phyloP scores from a whole-genome alignment of 2,329 filamentous ascomycete species.

The Colletotrichum zoysiae region DNA sequence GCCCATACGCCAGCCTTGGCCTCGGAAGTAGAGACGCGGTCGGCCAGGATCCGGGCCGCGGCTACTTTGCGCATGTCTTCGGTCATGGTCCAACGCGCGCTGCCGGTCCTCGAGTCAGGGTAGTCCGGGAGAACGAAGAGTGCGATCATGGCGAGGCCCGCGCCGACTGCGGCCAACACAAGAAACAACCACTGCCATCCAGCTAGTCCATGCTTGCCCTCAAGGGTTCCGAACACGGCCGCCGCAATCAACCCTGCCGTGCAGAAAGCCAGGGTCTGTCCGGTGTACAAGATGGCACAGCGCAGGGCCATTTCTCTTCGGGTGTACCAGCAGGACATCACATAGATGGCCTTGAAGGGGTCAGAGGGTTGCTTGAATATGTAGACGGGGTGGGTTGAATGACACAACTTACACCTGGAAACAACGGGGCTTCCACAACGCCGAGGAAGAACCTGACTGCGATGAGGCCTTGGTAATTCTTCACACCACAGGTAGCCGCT shows the following conservation, averaged over 20 bases:
- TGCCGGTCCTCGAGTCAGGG: slow-evolving; percentile 45
- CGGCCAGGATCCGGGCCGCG: slow-evolving; percentile 44
- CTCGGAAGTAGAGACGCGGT: slow-evolving; percentile 45
- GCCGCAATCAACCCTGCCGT: slow-evolving; percentile 46
- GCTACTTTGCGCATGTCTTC: slow-evolving; percentile 46
- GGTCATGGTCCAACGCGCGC: slow-evolving; percentile 44
- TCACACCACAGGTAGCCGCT: slow-evolving; percentile 42
- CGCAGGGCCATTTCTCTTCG: slow-evolving; percentile 46
- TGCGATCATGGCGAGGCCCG: slow-evolving; percentile 41
- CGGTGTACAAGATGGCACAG: slow-evolving; percentile 45
- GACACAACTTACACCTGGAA: slow-evolving; percentile 40
- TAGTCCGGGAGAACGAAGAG: slow-evolving; percentile 46
- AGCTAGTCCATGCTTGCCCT: slow-evolving; percentile 46
- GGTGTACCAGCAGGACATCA: slow-evolving; percentile 47
- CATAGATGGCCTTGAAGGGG: slow-evolving; percentile 35
- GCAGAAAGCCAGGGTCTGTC: slow-evolving; percentile 44
- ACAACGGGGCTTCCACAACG: slow-evolving; percentile 41
- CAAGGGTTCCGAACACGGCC: slow-evolving; percentile 43
- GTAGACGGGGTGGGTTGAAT: not conserved
- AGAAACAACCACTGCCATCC: slow-evolving; percentile 59
- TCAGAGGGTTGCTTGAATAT: not conserved
- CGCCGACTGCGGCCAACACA: slow-evolving; percentile 48
- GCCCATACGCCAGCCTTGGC: slow-evolving; percentile 44
- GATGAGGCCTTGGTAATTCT: slow-evolving; percentile 41
- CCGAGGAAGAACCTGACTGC: slow-evolving; percentile 42